These are phyloP conservation scores for Coffea eugenioides DNA, from an alignment of 257 asterid genomes.

Conservation along the genomic window DNA sequence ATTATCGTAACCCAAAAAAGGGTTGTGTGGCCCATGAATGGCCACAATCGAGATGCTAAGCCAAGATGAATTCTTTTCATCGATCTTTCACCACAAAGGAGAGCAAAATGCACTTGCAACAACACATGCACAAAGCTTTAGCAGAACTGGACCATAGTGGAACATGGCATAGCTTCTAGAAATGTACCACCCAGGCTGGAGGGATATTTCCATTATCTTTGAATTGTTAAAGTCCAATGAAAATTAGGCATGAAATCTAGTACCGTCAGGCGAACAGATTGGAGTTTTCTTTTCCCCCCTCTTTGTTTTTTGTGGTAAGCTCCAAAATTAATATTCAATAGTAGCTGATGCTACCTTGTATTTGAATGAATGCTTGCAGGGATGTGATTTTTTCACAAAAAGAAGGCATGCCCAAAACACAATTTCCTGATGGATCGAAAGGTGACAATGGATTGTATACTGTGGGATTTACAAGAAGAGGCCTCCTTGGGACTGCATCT, in stretches of 20 bases:
- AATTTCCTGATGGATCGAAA: conserved; percentile 90
- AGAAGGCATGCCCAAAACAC: conserved; percentile 74
- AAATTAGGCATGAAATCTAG: conserved; percentile 9
- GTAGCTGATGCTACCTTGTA: not conserved
- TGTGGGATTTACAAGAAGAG: conserved; percentile 88
- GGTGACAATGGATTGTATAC: conserved; percentile 78
- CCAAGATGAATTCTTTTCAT: not conserved
- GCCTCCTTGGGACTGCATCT: conserved; percentile 68
- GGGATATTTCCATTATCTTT: not conserved
- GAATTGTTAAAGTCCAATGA: not conserved
- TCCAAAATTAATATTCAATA: not conserved
- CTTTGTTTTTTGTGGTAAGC: not conserved
- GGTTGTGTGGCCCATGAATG: conserved; percentile 17
- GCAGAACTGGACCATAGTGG: conserved; percentile 8
- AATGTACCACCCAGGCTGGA: not conserved
- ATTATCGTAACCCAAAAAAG: not conserved
- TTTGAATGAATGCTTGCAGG: conserved; percentile 32
- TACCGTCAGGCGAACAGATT: conserved; percentile 21
- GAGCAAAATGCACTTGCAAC: not conserved
- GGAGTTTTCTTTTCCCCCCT: not conserved
- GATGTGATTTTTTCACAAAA: conserved; percentile 57
- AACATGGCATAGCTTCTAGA: conserved; percentile 1
- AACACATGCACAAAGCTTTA: conserved; percentile 15
- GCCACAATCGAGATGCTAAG: not conserved
- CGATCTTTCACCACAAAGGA: conserved; percentile 6